Evolutionary conservation across 2,329 filamentous ascomycete species (phyloP), one percentile per base, ranked within the genome.

Genomic region (Incumbomyces lentus): DNA sequence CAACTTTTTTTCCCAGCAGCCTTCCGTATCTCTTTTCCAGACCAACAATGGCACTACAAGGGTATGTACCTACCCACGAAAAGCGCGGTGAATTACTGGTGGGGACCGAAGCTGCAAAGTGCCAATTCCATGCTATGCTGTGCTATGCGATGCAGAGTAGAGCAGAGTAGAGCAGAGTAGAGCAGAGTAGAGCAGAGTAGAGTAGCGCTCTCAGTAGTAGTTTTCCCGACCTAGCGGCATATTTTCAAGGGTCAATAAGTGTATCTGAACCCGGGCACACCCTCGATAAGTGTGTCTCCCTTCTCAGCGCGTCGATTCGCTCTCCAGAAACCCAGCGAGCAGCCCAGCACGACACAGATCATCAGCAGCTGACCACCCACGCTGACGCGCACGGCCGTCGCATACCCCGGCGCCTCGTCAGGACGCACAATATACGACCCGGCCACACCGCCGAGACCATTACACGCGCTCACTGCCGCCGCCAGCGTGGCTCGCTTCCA

Each of bases 321-420:
- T 2, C 40, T n/a, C 53, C 54, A 55, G 39, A 58, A 58, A 38
- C 47, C 50, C 18, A 52, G 16, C 13, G 51, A 55, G 33, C 54
- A 55, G 19, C 22, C 35, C 38, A 40, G 29, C 17, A 57, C 55
- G 10, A 58, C 6, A n/a, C 13, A 40, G 19, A 58, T 52, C 52
- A 58, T 58, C 40, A 55, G 33, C 35, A 56, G 33, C 46, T 58
- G 55, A 32, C 51, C 53, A n/a, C 74, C 79, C 48, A 84, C 80
- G 11, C 75, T 79, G 12, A 82, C 71, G 78, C 79, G 84, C 12
- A 84, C 73, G 1, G 81, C 81, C 2, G 80, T 84, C 48, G 69
- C 60, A 60, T 84, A 84, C 47, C 68, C 62, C 6, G 81, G 81
- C 2, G 78, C 78, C 58, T 84, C 79, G 7, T 68, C 60, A 50